These are phyloP conservation scores for Pythium coloratum DNA, from an alignment of 352 stramenopile genomes.

Conservation along the genomic window DNA sequence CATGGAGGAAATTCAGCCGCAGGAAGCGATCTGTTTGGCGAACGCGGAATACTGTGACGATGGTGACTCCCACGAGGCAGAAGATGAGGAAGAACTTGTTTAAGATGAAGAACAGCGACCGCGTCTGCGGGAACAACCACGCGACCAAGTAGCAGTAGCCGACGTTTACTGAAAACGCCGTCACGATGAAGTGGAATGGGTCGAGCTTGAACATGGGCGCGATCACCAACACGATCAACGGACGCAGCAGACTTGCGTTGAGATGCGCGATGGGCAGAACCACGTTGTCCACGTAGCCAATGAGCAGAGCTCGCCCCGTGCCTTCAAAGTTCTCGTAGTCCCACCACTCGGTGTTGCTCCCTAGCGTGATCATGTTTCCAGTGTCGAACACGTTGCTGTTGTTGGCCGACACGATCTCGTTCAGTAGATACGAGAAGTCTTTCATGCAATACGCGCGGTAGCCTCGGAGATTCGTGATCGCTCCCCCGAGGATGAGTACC, in stretches of 20 bases:
- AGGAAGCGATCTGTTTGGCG: slow-evolving; percentile 77
- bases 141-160: slow-evolving; percentile 66
- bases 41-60: slow-evolving; percentile 62
- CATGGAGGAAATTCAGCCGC: slow-evolving; percentile 74
- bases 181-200: slow-evolving; percentile 68
- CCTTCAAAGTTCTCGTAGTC: slow-evolving; percentile 61
- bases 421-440: slow-evolving; percentile 51
- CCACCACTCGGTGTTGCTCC: slow-evolving; percentile 48
- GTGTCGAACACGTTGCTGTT: slow-evolving; percentile 12
- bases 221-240: slow-evolving; percentile 60
- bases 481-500: slow-evolving; percentile 45
- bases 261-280: slow-evolving; percentile 65
- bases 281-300: slow-evolving; percentile 57
- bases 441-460: slow-evolving; percentile 52
- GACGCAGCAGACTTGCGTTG: slow-evolving; percentile 69
- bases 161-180: slow-evolving; percentile 63
- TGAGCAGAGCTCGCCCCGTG: slow-evolving; percentile 39
- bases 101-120: slow-evolving; percentile 53
- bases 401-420: slow-evolving; percentile 30
- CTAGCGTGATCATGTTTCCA: slow-evolving; percentile 28
- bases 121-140: slow-evolving; percentile 58
- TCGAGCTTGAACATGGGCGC: slow-evolving; percentile 75
- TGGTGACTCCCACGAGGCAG: slow-evolving; percentile 48
- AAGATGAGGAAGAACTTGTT: slow-evolving; percentile 81
- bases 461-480: slow-evolving; percentile 40